Evolutionary conservation across 768 basidiomycete genomes (phyloP).

Genomic region (Bullera alba): DNA sequence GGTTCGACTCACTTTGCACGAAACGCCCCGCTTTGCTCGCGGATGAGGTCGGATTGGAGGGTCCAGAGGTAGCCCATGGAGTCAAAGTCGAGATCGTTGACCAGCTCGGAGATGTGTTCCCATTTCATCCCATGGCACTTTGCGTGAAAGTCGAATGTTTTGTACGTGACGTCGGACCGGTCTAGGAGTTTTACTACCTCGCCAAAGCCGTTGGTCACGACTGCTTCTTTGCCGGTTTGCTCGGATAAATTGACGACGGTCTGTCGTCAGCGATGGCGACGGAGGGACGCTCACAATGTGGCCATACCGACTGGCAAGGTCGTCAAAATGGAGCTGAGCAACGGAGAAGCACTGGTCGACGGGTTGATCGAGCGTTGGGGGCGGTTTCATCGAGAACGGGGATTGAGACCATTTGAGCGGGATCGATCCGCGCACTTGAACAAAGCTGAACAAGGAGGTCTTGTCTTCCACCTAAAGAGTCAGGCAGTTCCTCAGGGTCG

Average conservation of each 20-base stretch:
- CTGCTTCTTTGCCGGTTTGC: constrained; percentile 76
- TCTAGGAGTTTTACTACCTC: constrained; percentile 57
- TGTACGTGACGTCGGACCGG: constrained; percentile 43
- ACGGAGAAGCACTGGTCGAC: constrained; percentile 64
- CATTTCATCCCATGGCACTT: constrained; percentile 96
- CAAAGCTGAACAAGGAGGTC: constrained; percentile 74
- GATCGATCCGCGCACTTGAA: constrained; percentile 88
- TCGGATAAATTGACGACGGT: constrained; percentile 85
- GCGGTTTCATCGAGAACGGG: constrained; percentile 78
- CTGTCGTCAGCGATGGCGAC: constrained; percentile 47
- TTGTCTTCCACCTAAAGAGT: constrained; percentile 55
- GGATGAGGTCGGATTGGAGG: constrained; percentile 61
- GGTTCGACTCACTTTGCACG: constrained; percentile 48
- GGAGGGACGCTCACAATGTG: constrained; percentile 56
- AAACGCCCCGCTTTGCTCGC: constrained; percentile 77
- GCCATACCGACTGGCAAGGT: constrained; percentile 63
- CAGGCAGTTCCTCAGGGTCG: constrained; percentile 2
- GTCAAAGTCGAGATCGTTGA: constrained; percentile 68
- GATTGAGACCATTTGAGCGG: constrained; percentile 90
- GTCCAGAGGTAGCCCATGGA: constrained; percentile 86
- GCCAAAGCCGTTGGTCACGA: constrained; percentile 69
- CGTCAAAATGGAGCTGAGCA: constrained; percentile 66
- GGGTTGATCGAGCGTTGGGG: constrained; percentile 72
- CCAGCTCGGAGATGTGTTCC: constrained; percentile 78
- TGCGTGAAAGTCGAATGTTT: constrained; percentile 77